These are phyloP conservation scores for Cyclostephanos tholiformis DNA, from an alignment of 108 stramenopile genomes.

Conservation along the genomic window DNA sequence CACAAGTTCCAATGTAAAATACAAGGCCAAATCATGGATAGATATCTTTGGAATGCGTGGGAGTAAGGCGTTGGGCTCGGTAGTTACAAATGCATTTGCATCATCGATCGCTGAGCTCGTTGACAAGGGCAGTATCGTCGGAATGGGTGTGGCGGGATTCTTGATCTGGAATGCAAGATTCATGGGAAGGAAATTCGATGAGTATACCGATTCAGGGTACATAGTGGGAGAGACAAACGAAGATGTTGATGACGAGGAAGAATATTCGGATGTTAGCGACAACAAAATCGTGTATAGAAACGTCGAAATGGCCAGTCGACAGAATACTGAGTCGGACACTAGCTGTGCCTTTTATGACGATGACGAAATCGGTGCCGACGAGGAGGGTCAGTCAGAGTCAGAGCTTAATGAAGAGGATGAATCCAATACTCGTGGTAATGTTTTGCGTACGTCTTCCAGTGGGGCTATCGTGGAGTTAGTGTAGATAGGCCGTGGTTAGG, in stretches of 20 bases:
- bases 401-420: conserved; percentile 47
- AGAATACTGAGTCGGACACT: conserved; percentile 73
- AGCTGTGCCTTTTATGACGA: conserved; percentile 83
- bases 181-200: conserved; percentile 94
- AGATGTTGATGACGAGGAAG: conserved; percentile 43
- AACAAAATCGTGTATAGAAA: conserved; percentile 31
- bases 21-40: conserved; percentile 98
- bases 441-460: too few relatives aligned
- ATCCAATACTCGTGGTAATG: neutral
- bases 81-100: conserved; percentile 95
- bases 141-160: conserved; percentile 87
- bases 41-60: conserved; percentile 97
- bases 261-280: conserved; percentile 36
- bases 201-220: conserved; percentile 89
- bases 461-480: conserved; percentile 23
- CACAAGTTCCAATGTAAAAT: conserved; percentile 91
- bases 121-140: conserved; percentile 89
- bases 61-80: conserved; percentile 91
- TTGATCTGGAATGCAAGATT: conserved; percentile 94
- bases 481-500: neutral
- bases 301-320: conserved; percentile 71
- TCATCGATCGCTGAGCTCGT: conserved; percentile 76
- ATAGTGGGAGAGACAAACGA: conserved; percentile 82
- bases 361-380: conserved; percentile 69
- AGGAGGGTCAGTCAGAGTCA: conserved; percentile 63